Evolutionary conservation across 768 basidiomycete species (phyloP).

Genomic region (Lactarius evosmus): DNA sequence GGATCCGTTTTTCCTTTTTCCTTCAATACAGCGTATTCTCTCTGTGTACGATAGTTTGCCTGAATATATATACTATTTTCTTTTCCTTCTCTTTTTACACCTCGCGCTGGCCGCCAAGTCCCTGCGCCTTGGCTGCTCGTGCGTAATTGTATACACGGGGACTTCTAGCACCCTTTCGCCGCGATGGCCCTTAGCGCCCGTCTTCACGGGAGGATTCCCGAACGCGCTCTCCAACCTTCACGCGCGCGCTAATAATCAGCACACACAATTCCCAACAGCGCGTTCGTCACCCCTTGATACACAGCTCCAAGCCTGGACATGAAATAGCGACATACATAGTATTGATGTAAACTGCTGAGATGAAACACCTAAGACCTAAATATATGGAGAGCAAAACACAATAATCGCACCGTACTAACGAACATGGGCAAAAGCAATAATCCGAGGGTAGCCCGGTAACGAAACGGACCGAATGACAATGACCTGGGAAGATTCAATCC

Average conservation of each 20-base stretch:
- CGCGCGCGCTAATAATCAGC: neutral
- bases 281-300: neutral
- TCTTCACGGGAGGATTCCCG: neutral
- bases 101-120: neutral
- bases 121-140: slow-evolving; percentile 3
- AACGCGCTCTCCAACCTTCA: neutral
- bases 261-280: neutral
- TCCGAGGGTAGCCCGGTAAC: neutral
- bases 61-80: slow-evolving; percentile 4
- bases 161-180: slow-evolving; percentile 19
- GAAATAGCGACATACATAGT: neutral
- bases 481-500: neutral
- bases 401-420: neutral
- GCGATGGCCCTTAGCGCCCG: neutral
- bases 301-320: neutral
- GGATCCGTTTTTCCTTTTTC: neutral
- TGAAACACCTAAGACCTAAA: neutral
- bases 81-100: neutral
- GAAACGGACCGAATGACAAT: neutral
- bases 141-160: slow-evolving; percentile 1
- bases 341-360: neutral
- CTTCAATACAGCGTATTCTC: neutral
- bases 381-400: neutral
- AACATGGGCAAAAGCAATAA: neutral
- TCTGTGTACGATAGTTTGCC: neutral